Conservation (phyloP, 345 rosid genomes). For the Murraya koenigii region DNA sequence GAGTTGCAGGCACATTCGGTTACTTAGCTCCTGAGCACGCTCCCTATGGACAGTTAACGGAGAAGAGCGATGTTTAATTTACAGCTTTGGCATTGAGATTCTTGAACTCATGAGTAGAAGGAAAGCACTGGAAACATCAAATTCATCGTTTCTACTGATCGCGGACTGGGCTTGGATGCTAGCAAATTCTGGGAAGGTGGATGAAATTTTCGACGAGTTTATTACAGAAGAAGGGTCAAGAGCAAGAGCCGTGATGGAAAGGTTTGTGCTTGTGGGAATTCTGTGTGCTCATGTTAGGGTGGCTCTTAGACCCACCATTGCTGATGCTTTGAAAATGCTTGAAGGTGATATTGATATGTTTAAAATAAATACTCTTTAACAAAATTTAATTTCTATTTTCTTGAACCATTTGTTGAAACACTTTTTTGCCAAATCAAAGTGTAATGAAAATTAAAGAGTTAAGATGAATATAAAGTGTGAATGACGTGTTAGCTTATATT, state of each 20-base stretch:
- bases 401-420: too few relatives aligned
- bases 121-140: constrained; percentile 44
- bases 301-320: constrained; percentile 55
- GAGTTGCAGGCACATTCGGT: constrained; percentile 64
- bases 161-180: constrained; percentile 64
- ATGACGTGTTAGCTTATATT: too few relatives aligned
- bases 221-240: constrained; percentile 47
- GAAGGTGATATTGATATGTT: constrained; percentile 66
- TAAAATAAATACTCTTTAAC: too few relatives aligned
- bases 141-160: constrained; percentile 36
- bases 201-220: constrained; percentile 34
- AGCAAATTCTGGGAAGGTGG: constrained; percentile 37
- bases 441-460: too few relatives aligned
- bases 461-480: too few relatives aligned
- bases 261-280: constrained; percentile 60
- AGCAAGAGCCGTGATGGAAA: constrained; percentile 56
- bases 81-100: constrained; percentile 56
- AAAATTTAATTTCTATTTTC: too few relatives aligned
- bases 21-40: constrained; percentile 63
- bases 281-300: constrained; percentile 67
- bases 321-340: constrained; percentile 52
- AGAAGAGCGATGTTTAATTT: constrained; percentile 60
- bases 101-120: constrained; percentile 61
- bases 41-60: constrained; percentile 57
- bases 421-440: too few relatives aligned